Base-by-base conservation (phyloP, 106 monocot species). In the Ottelia alismoides region DNA sequence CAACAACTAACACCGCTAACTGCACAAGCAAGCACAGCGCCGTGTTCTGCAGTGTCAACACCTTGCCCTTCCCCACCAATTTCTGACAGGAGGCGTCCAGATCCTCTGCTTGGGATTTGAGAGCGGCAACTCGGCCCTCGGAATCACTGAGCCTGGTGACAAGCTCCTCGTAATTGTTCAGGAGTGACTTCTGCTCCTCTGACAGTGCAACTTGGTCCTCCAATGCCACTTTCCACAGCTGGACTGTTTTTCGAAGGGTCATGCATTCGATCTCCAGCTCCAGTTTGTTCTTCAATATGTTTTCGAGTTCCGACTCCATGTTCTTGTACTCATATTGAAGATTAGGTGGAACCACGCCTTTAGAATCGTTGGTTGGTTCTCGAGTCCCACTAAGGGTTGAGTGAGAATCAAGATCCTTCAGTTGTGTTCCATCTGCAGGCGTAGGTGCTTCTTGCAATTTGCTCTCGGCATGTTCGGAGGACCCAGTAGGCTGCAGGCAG, bases 251-350 rank as follows among this genome's bases (percentile, higher is more conserved):
- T 11, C 66, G 40, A 28, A 83, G 31, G 22, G 77, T 52, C 19
- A 83, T 30, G 30, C 40, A 76, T 54, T 83, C 51, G 2, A 82
- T 49, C 54, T 87, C 82, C 1, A 60, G 53, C 53, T 75, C 82
- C 12, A 82, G 56, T 17, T 64, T 78, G 60, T 75, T 74, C 27
- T 30, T 52, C 40, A 78, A 32, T 19, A 78, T 49, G 18, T 18
- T 29, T 43, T 82, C 87, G 3, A 82, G 58, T 32, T 87, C 79
- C 24, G 46, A 28, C 43, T 76, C 68, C 25, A 73, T 45, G 28
- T 54, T 64, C 17, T 53, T 22, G 28, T 7, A 14, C 24, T 27
- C 49, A 2, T 56, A 51, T 62, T 45, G 46, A 28, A 58, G 65
- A 0, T 21, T 18, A 9, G 28, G 35, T 21, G 24, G 27, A 22